Evolutionary conservation across 2,329 filamentous ascomycete species (phyloP), one percentile per base, ranked within the genome.

Genomic region (Stachybotrys chlorohalonatus): DNA sequence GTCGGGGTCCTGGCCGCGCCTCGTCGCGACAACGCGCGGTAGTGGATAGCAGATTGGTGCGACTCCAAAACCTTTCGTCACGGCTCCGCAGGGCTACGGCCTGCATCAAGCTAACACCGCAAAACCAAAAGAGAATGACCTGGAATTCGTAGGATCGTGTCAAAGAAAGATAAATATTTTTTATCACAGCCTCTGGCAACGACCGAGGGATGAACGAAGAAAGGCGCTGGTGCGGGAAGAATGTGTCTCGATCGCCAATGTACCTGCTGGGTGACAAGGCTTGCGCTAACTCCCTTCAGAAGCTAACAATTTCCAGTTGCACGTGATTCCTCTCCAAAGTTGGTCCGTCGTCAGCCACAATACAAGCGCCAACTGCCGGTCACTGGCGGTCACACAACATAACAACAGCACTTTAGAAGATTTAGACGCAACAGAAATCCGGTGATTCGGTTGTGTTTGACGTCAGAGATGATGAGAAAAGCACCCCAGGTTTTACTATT

Each of bases 21-120:
- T 67, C 62, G 68, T 71, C 70, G 70, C 69, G 70, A 73, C 68
- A 71, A 52, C 31, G 50, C 70, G 70, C 70, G 70, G 64, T 67
- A 54, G 62, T 65, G 60, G 65, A 63, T 63, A 63, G 63, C 63
- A 64, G 63, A 55, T 59, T 66, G 70, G 70, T 73, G 68, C 70
- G 69, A 74, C 71, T 69, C 67, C 65, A 70, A 66, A 67, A 60
- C 66, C 63, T 66, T 69, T 67, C 61, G 64, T 71, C 65, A 62
- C 70, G 62, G 62, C 63, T 64, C 66, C 62, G 64, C 63, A 60
- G 65, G 60, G 54, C 59, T 59, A 58, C 52, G 62, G 62, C 62
- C 63, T 60, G 63, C 66, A 68, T 66, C 64, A 64, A 68, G 60
- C 64, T 63, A 57, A 58, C 57, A 62, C 60, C 55, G 61, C 64